phyloP scores from a whole-genome alignment of 164 flowering plant species.

The Malania oleifera region DNA sequence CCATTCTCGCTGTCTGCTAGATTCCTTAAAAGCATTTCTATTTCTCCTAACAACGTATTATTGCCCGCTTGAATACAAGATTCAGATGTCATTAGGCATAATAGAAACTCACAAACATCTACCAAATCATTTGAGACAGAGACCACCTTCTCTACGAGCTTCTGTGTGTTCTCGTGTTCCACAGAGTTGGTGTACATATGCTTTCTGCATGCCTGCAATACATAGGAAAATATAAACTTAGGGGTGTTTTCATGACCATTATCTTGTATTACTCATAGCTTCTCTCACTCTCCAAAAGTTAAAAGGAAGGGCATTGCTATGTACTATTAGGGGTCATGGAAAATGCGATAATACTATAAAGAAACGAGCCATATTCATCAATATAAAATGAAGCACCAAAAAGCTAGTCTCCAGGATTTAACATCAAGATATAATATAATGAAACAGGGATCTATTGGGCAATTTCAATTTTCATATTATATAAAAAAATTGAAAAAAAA shows the following conservation, averaged over 20 bases:
- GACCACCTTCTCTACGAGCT: conserved; percentile 22
- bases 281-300: too few species aligned
- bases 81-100: conserved; percentile 37
- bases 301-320: too few species aligned
- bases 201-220: conserved; percentile 67
- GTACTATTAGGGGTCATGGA: too few species aligned
- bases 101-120: conserved; percentile 41
- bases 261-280: not conserved
- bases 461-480: too few species aligned
- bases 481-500: too few species aligned
- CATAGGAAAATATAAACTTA: not conserved
- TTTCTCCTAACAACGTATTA: conserved; percentile 46
- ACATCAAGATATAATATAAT: too few species aligned
- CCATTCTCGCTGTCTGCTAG: conserved; percentile 26
- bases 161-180: conserved; percentile 24
- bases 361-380: too few species aligned
- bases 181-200: conserved; percentile 27
- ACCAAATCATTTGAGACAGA: conserved; percentile 30
- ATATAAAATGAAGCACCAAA: too few species aligned
- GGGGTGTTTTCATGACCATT: not conserved
- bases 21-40: conserved; percentile 50
- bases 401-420: too few species aligned
- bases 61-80: conserved; percentile 19
- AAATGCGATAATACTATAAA: too few species aligned
- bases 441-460: too few species aligned